phyloP scores from a whole-genome alignment of 169 alveolate genomes.

The Babesia bigemina region DNA sequence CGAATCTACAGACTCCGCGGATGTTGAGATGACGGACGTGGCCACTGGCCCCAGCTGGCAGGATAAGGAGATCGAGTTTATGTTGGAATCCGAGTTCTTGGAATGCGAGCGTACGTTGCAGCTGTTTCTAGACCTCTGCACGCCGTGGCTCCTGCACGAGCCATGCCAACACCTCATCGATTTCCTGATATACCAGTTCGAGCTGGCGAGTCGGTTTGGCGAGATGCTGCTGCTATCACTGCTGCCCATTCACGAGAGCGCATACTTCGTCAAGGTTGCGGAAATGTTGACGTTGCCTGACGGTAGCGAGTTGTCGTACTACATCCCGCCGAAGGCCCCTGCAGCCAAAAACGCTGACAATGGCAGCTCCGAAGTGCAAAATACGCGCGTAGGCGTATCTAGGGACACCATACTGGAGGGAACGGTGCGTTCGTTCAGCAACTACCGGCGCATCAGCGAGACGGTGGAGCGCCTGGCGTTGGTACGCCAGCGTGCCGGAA shows the following conservation, averaged over 20 bases:
- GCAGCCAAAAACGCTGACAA: not conserved
- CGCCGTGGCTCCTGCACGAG: constrained; percentile 44
- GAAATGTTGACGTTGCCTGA: constrained; percentile 13
- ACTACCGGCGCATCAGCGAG: constrained; percentile 26
- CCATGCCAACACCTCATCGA: constrained; percentile 39
- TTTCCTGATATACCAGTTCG: constrained; percentile 54
- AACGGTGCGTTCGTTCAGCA: constrained; percentile 24
- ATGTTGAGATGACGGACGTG: not conserved
- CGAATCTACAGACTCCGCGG: not conserved
- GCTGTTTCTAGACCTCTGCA: constrained; percentile 30
- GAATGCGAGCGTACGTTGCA: constrained; percentile 33
- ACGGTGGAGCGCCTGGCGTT: constrained; percentile 21
- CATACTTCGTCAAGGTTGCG: constrained; percentile 22
- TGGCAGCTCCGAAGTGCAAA: not conserved
- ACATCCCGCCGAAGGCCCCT: constrained; percentile 8
- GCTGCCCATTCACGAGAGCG: constrained; percentile 50
- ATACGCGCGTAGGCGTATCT: constrained; percentile 8
- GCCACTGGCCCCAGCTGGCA: constrained; percentile 8
- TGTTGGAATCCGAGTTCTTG: constrained; percentile 30
- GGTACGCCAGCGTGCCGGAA: constrained; percentile 12
- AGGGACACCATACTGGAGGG: constrained; percentile 24
- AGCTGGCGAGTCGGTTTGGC: constrained; percentile 32
- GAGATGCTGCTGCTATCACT: constrained; percentile 27
- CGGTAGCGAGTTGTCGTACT: constrained; percentile 26
- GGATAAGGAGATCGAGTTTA: constrained; percentile 56